Conservation (phyloP, 352 stramenopile genomes). For the Globisporangium radiosum region DNA sequence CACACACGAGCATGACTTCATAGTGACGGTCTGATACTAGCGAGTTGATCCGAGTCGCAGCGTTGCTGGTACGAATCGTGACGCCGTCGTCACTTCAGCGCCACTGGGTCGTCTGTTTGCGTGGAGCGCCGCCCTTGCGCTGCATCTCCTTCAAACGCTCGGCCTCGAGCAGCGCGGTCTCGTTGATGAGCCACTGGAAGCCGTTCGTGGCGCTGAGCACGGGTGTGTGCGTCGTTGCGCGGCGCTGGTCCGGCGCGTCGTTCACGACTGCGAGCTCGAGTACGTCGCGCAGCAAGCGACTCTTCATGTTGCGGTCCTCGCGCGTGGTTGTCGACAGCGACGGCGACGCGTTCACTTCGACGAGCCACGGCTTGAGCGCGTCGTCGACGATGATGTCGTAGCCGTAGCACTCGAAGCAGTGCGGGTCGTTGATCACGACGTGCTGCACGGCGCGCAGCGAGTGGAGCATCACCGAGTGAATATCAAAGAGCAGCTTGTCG, state of each 20-base stretch:
- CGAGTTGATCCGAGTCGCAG: no score
- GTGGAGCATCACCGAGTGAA: conserved; percentile 83
- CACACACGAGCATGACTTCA: no score
- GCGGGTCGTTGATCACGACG: conserved; percentile 91
- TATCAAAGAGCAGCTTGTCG: conserved; percentile 56
- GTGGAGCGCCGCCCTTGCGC: conserved; percentile 29
- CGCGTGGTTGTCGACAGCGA: conserved; percentile 64
- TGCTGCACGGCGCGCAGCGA: conserved; percentile 84
- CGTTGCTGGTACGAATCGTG: no score
- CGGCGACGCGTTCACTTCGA: conserved; percentile 84
- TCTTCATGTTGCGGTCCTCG: conserved; percentile 80
- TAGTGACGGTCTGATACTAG: no score
- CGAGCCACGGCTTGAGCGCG: conserved; percentile 89
- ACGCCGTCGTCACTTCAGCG: conserved; percentile 9
- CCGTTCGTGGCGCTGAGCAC: conserved; percentile 51
- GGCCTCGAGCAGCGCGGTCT: conserved; percentile 45
- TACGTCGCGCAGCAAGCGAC: conserved; percentile 58
- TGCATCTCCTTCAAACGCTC: conserved; percentile 35
- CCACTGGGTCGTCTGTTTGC: conserved; percentile 34
- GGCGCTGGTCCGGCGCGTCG: conserved; percentile 40
- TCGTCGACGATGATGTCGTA: conserved; percentile 94
- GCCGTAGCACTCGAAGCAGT: conserved; percentile 94
- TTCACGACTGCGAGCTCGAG: conserved; percentile 52
- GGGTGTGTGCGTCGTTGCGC: conserved; percentile 22
- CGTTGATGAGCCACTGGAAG: conserved; percentile 71